Evolutionary conservation across 2,329 filamentous ascomycete species (phyloP).

Genomic region (Ilyonectria robusta): DNA sequence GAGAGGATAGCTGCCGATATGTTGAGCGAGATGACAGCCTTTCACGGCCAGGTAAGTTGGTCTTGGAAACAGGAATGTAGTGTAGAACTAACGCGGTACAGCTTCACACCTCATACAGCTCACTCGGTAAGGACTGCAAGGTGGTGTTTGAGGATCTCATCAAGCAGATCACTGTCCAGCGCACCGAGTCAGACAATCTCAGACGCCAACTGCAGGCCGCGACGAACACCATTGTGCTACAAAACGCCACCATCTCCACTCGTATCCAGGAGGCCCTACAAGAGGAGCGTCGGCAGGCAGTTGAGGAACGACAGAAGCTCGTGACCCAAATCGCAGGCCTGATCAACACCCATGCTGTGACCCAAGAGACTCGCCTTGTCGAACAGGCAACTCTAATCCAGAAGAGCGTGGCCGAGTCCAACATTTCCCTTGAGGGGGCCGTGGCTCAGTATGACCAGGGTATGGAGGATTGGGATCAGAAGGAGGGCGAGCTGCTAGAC

Average conservation of each 20-base stretch:
- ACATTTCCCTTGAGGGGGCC: conserved; percentile 74
- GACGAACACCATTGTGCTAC: conserved; percentile 75
- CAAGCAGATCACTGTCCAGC: conserved; percentile 81
- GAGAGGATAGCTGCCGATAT: conserved; percentile 93
- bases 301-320: conserved; percentile 80
- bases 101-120: conserved; percentile 87
- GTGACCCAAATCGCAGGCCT: conserved; percentile 84
- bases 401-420: conserved; percentile 74
- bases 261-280: conserved; percentile 79
- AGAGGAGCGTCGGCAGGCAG: conserved; percentile 81
- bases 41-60: conserved; percentile 75
- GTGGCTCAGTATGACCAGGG: conserved; percentile 76
- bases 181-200: conserved; percentile 80
- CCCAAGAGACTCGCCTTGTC: conserved; percentile 79
- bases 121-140: conserved; percentile 89
- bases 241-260: conserved; percentile 76
- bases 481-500: conserved; percentile 78
- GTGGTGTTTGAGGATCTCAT: conserved; percentile 85
- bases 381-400: conserved; percentile 74
- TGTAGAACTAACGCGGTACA: conserved; percentile 52
- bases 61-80: not conserved
- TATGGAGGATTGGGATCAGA: conserved; percentile 82
- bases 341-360: conserved; percentile 80
- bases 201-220: conserved; percentile 80
- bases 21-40: conserved; percentile 85